Evolutionary conservation across 768 basidiomycete genomes (phyloP), one percentile per base, ranked within the genome.

Genomic region (Russula foetens): DNA sequence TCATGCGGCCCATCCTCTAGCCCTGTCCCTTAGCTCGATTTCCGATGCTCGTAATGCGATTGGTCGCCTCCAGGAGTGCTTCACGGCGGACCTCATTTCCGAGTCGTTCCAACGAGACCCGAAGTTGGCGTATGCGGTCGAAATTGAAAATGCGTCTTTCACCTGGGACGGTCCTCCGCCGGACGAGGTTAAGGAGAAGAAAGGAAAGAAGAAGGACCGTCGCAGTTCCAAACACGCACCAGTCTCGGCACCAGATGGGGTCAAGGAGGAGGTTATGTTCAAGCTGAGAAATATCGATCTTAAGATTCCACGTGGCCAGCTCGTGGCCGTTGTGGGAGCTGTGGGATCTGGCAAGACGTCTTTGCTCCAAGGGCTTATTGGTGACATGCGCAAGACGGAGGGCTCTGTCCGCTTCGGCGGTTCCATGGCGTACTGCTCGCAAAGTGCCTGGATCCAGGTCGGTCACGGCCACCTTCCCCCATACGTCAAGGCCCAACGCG

Each of bases 401-500:
- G 92, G 92, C 2, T 79, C 73, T 9, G 81, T 90, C 41, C 77
- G 75, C 33, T 90, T 93, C 67, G 86, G 90, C 58, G 90, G 88
- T 0, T 80, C 81, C 11, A 81, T 92, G 11, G 85, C 84, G 0
- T 92, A 94, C 71, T 94, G 90, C 66, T 84, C 86, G 17, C 94
- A 98, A 69, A 85, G 79, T 46, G 87, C 93, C 12, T 97, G 93
- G 92, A 95, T 98, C 59, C 90, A 93, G 72, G 84, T 81, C 59
- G 2, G 56, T 55, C 11, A 3, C 47, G 3, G n/a, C n/a, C n/a
- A n/a, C n/a, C n/a, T n/a, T 19, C 63, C 60, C 59, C 29, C 17
- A 21, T 33, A 59, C 52, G 24, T 55, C 29, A 19, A 26, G 67
- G 24, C 38, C 53, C 0, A 2, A 21, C 17, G 23, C 3, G 28